These are phyloP conservation scores for Plasmodium reichenowi DNA, from an alignment of 169 alveolate species.

Conservation along the genomic window DNA sequence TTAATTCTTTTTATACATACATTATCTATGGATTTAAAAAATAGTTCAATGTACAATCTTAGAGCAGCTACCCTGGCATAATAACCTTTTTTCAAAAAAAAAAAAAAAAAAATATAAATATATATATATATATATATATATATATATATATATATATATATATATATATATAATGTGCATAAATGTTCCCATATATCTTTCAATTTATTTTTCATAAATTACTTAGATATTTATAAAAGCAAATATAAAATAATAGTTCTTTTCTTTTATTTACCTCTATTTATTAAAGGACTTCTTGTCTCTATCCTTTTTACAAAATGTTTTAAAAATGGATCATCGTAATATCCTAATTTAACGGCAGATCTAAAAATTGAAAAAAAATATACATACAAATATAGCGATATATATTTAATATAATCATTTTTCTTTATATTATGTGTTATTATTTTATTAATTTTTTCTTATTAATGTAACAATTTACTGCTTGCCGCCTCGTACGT, in stretches of 20 bases:
- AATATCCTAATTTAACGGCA: slow-evolving; percentile 74
- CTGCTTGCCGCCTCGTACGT: slow-evolving; percentile 80
- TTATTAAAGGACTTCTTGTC: slow-evolving; percentile 73
- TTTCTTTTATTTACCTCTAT: slow-evolving; percentile 64
- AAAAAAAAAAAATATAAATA: slow-evolving; percentile 9
- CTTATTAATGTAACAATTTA: slow-evolving; percentile 61
- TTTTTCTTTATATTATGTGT: background rate
- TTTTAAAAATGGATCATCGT: slow-evolving; percentile 66
- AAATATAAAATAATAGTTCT: background rate
- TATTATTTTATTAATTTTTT: slow-evolving; percentile 6
- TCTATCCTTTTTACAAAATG: slow-evolving; percentile 49
- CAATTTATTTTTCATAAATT: background rate
- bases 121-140: too few species aligned
- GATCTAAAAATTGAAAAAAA: slow-evolving; percentile 42
- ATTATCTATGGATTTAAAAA: slow-evolving; percentile 47
- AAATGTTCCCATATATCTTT: too few species aligned
- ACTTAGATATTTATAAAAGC: background rate
- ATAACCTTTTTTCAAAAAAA: slow-evolving; percentile 53
- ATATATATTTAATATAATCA: background rate
- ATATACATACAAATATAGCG: background rate
- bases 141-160: too few species aligned
- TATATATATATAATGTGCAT: too few species aligned
- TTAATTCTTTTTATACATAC: slow-evolving; percentile 13
- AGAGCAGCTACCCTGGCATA: slow-evolving; percentile 77
- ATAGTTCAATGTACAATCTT: slow-evolving; percentile 68